Conservation (phyloP, 2,329 filamentous ascomycete species). For the Echinosphaeria canescens region DNA sequence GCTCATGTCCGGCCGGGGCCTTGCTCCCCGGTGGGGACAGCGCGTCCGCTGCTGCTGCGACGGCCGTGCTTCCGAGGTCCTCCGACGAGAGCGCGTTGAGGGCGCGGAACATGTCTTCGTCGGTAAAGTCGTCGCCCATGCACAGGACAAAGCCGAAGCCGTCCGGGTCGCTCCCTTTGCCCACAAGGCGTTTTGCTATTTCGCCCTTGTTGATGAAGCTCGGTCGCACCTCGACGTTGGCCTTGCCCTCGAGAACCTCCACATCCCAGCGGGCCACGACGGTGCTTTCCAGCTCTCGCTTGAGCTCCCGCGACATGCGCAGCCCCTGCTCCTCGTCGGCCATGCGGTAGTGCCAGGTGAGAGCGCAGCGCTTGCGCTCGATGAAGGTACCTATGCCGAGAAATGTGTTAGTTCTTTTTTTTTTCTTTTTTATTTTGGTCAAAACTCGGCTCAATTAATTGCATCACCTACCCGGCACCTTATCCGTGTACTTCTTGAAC, state of each 20-base stretch:
- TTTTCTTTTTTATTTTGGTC: too few relatives aligned
- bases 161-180: slow-evolving; percentile 34
- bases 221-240: slow-evolving; percentile 90
- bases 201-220: slow-evolving; percentile 97
- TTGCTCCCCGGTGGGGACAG: too few relatives aligned
- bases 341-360: slow-evolving; percentile 94
- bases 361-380: slow-evolving; percentile 78
- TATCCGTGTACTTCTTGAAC: slow-evolving; percentile 77
- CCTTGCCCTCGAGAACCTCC: slow-evolving; percentile 93
- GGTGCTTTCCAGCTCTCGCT: slow-evolving; percentile 57
- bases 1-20: slow-evolving; percentile 10
- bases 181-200: slow-evolving; percentile 68
- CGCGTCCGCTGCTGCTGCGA: too few relatives aligned
- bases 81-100: slow-evolving; percentile 38
- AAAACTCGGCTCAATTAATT: neutral
- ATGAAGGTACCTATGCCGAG: slow-evolving; percentile 66
- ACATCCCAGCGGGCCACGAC: slow-evolving; percentile 70
- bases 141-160: slow-evolving; percentile 53
- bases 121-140: slow-evolving; percentile 86
- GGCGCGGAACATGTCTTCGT: slow-evolving; percentile 91
- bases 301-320: slow-evolving; percentile 62
- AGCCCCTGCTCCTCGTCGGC: slow-evolving; percentile 71
- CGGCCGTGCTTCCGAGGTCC: too few relatives aligned
- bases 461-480: slow-evolving; percentile 45
- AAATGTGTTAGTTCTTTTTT: too few relatives aligned